Evolutionary conservation across 2,329 filamentous ascomycete genomes (phyloP).

Genomic region (Dactylonectria estremocensis): DNA sequence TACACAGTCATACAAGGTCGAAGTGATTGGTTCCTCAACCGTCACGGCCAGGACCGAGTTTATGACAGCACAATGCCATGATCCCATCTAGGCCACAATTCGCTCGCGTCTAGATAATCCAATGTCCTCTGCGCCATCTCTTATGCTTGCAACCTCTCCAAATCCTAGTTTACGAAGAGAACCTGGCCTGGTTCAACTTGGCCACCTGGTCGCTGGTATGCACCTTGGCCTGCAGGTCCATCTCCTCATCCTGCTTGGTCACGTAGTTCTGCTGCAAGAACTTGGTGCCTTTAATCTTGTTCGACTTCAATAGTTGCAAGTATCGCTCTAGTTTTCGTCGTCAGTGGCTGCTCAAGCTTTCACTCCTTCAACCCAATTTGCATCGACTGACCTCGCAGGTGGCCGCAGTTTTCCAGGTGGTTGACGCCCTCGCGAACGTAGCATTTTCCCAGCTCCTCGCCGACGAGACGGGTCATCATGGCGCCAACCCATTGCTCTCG

Average conservation of each 20-base stretch:
- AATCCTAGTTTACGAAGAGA: conserved; percentile 47
- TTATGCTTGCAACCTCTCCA: conserved; percentile 12
- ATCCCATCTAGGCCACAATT: conserved; percentile 40
- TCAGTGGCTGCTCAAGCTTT: conserved; percentile 33
- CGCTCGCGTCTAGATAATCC: conserved; percentile 40
- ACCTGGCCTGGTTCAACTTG: conserved; percentile 55
- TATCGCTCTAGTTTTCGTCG: conserved; percentile 75
- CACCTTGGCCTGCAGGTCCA: conserved; percentile 57
- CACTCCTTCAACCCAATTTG: conserved; percentile 19
- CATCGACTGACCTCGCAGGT: conserved; percentile 79
- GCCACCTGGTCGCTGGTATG: conserved; percentile 58
- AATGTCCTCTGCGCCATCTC: conserved; percentile 25
- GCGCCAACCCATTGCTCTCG: conserved; percentile 90
- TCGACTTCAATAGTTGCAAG: conserved; percentile 81
- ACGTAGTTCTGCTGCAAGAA: conserved; percentile 86
- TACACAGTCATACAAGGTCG: conserved; percentile 53
- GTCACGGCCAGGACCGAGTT: conserved; percentile 36
- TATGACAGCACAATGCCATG: conserved; percentile 37
- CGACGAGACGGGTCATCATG: conserved; percentile 89
- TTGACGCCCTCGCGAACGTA: conserved; percentile 89
- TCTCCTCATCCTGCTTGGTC: conserved; percentile 63
- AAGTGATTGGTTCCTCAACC: conserved; percentile 42
- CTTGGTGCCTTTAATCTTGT: conserved; percentile 84
- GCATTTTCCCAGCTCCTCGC: conserved; percentile 89
- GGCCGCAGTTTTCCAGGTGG: conserved; percentile 89